Conservation (phyloP, 2,329 filamentous ascomycete species). For the Penicillium sp. region DNA sequence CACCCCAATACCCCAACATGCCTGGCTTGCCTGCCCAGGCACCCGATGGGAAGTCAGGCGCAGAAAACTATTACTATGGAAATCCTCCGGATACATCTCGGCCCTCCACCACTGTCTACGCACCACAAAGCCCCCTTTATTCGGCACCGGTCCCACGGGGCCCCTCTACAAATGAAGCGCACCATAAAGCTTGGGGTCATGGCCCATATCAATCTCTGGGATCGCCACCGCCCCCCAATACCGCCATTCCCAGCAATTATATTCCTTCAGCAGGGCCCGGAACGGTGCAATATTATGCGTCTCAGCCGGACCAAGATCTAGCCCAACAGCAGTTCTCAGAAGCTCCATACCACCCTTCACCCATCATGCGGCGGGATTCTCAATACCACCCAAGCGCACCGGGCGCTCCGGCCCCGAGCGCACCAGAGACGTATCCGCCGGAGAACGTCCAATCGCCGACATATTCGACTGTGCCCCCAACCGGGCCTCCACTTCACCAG, state of each 20-base stretch:
- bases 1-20: conserved; percentile 21
- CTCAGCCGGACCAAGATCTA: conserved; percentile 13
- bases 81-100: conserved; percentile 14
- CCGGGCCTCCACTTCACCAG: conserved; percentile 12
- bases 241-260: conserved; percentile 12
- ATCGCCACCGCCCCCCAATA: conserved; percentile 17
- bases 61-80: conserved; percentile 26
- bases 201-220: conserved; percentile 21
- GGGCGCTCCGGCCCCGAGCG: conserved; percentile 7
- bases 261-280: conserved; percentile 7
- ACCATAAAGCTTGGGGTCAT: conserved; percentile 15
- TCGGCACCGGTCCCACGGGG: conserved; percentile 12
- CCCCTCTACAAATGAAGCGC: conserved; percentile 10
- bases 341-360: conserved; percentile 19
- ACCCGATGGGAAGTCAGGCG: conserved; percentile 16
- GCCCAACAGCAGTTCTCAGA: conserved; percentile 13
- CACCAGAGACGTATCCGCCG: conserved; percentile 15
- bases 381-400: conserved; percentile 23
- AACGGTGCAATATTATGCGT: conserved; percentile 17
- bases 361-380: conserved; percentile 19
- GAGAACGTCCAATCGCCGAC: conserved; percentile 17
- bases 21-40: conserved; percentile 12
- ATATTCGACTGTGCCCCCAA: conserved; percentile 15
- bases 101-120: conserved; percentile 12
- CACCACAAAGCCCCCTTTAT: conserved; percentile 15